A percentile compares a stretch with the other conserved stretches of the same genome.
phyloP scores from a whole-genome alignment of 805 yeast species.

The Pichia californica region DNA sequence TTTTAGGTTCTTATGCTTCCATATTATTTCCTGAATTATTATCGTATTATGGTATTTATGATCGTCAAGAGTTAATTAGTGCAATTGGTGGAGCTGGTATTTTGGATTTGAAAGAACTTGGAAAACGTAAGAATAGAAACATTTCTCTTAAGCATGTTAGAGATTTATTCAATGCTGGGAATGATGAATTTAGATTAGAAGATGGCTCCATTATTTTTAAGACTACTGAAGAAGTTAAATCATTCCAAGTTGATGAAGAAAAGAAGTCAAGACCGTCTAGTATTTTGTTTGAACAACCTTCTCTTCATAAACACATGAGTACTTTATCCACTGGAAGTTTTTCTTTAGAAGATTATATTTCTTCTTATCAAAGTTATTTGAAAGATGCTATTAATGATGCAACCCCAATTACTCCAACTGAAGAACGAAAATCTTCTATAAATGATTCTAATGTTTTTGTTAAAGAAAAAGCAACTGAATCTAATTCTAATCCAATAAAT shows the following conservation, averaged over 20 bases:
- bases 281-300: conserved; percentile 26
- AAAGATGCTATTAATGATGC: conserved; percentile 14
- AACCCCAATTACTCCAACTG: background rate
- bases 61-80: conserved; percentile 44
- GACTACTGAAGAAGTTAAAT: conserved; percentile 27
- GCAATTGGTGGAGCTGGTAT: conserved; percentile 39
- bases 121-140: conserved; percentile 29
- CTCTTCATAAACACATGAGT: conserved; percentile 27
- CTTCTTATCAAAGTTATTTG: conserved; percentile 19
- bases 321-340: conserved; percentile 30
- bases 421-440: background rate
- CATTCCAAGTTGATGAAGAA: conserved; percentile 24
- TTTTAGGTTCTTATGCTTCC: conserved; percentile 59
- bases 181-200: conserved; percentile 45
- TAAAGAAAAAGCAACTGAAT: background rate
- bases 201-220: conserved; percentile 55
- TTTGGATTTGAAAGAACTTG: conserved; percentile 5
- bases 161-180: conserved; percentile 58
- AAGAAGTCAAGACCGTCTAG: conserved; percentile 25
- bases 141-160: conserved; percentile 48
- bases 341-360: conserved; percentile 27
- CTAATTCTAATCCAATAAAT: background rate
- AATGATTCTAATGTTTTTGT: background rate
- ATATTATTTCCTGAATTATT: conserved; percentile 53
- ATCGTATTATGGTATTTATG: conserved; percentile 52